These are phyloP conservation scores for Entomophthora muscae DNA, from an alignment of 371 early-diverging fungal genomes.

Conservation along the genomic window DNA sequence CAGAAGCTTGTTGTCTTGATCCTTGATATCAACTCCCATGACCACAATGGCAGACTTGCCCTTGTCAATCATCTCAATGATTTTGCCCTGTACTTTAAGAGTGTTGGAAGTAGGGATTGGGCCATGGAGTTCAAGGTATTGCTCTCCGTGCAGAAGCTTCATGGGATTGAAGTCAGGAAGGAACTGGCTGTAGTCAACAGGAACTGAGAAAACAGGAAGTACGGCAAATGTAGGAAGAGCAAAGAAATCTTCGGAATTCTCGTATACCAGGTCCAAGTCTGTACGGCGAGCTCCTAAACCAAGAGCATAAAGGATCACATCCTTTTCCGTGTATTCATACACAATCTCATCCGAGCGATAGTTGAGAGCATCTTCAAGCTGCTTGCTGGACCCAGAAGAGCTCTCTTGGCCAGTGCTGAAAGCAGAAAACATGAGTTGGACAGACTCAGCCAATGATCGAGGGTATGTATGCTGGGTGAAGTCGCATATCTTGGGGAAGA, in stretches of 20 bases:
- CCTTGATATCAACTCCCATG: slow-evolving; percentile 59
- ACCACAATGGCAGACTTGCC: slow-evolving; percentile 82
- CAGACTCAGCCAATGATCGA: slow-evolving; percentile 55
- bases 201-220: slow-evolving; percentile 55
- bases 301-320: slow-evolving; percentile 85
- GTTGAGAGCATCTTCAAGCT: slow-evolving; percentile 42
- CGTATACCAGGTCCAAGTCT: slow-evolving; percentile 79
- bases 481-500: slow-evolving; percentile 59
- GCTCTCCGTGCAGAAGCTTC: slow-evolving; percentile 97
- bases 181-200: slow-evolving; percentile 49
- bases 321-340: slow-evolving; percentile 64
- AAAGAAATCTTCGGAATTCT: slow-evolving; percentile 58
- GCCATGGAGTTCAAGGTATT: slow-evolving; percentile 69
- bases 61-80: slow-evolving; percentile 91
- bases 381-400: slow-evolving; percentile 15
- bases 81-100: slow-evolving; percentile 46
- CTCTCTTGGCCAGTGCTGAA: background rate
- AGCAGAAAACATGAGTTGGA: slow-evolving; percentile 48
- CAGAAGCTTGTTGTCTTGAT: slow-evolving; percentile 54
- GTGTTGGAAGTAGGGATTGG: slow-evolving; percentile 69
- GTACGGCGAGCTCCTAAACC: slow-evolving; percentile 79
- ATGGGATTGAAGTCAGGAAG: slow-evolving; percentile 87
- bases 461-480: slow-evolving; percentile 87
- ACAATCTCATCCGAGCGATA: slow-evolving; percentile 24
- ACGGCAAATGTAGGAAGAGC: slow-evolving; percentile 85